Base-by-base conservation (phyloP, 805 yeast species). In the Candida vaughaniae region DNA sequence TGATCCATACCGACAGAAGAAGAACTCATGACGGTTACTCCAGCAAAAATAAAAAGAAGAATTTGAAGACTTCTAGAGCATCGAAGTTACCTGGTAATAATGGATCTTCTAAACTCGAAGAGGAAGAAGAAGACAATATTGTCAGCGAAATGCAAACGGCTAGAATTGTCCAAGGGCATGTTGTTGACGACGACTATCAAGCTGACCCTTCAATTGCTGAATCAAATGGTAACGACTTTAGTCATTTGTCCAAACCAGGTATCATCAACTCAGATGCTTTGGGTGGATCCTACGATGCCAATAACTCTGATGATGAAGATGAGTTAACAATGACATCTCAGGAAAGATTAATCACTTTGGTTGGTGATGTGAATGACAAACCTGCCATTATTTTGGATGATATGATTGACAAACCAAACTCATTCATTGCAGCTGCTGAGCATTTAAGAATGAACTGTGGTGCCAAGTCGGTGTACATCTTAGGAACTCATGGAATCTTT, bases 1-100 rank as follows among this genome's bases (percentile, higher is more conserved):
- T 93, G 98, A 91, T 95, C 49, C 98, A 93, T 60, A 93, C 99
- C 15, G 99, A 93, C 66, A 80, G 98, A 57, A 82, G 97, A 64
- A 81, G 99, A 64, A 76, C 82, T 30, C 83, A 83, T 51, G 95
- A 85, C 62, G 69, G 65, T 29, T 76, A 63, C 39, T 46, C 58
- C 34, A 51, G 60, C 30, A 51, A 43, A 35, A 51, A 45, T n/a
- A 53, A 77, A 67, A 58, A 77, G 63, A 62, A 71, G 65, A 66
- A 60, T 48, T 45, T 73, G 65, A 63, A 72, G 31, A 33, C 47
- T 18, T 34, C 48, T 15, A 39, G 46, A 16, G 18, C 26, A n/a
- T 16, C 42, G 25, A 29, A 41, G 19, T 25, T 31, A 38, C 77
- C 71, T 23, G 76, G 69, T 19, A 77, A 72, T 20, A 20, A 15